Evolutionary conservation across 345 rosid species (phyloP).

Genomic region (Hypericum androsaemum): DNA sequence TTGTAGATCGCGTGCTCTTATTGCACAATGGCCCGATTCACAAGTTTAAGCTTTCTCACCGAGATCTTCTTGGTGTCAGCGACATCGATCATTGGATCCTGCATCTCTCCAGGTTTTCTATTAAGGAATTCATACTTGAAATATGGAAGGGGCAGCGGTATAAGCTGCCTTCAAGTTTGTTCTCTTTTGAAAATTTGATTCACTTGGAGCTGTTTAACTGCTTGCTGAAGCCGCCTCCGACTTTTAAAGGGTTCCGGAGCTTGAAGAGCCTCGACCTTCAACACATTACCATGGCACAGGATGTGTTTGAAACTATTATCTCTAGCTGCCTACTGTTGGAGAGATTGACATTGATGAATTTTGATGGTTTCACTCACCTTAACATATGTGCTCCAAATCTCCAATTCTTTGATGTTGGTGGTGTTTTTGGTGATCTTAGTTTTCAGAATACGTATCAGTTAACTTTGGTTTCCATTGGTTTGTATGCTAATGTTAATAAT

Average conservation of each 20-base stretch:
- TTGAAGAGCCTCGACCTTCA: conserved; percentile 22
- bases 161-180: conserved; percentile 21
- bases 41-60: conserved; percentile 25
- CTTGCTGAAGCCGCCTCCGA: conserved; percentile 15
- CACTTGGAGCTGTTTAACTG: conserved; percentile 27
- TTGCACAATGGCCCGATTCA: conserved; percentile 18
- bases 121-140: conserved; percentile 23
- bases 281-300: conserved; percentile 14
- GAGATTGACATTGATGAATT: conserved; percentile 15
- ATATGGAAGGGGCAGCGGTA: conserved; percentile 12
- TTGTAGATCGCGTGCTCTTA: conserved; percentile 13
- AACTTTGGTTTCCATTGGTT: conserved; percentile 18
- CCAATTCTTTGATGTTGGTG: conserved; percentile 25
- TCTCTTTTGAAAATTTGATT: conserved; percentile 21
- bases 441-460: conserved; percentile 16
- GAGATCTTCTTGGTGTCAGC: conserved; percentile 13
- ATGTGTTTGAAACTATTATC: conserved; percentile 19
- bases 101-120: conserved; percentile 10
- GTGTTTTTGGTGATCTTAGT: conserved; percentile 20
- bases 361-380: conserved; percentile 17
- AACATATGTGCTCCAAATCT: conserved; percentile 20
- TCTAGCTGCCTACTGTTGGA: conserved; percentile 23
- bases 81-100: conserved; percentile 20
- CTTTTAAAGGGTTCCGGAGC: conserved; percentile 20
- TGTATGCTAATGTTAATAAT: conserved; percentile 12